Conservation (phyloP, 2,329 filamentous ascomycete genomes). For the Helminthosporium solani region DNA sequence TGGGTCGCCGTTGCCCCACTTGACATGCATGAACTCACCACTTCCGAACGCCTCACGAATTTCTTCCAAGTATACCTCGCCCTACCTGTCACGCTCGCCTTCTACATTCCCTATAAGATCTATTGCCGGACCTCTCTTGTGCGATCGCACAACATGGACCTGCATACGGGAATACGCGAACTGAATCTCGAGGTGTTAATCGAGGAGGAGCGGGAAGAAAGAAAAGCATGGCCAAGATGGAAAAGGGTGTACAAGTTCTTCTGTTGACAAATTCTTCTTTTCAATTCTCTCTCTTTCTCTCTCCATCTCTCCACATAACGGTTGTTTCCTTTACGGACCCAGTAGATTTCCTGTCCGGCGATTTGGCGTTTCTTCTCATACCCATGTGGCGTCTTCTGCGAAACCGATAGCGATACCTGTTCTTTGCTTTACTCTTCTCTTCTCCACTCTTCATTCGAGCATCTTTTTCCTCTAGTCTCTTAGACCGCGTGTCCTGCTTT, state of each 20-base stretch:
- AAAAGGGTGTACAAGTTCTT: slow-evolving; percentile 53
- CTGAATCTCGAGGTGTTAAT: slow-evolving; percentile 78
- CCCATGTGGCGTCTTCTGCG: background rate
- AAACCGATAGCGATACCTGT: too few species aligned
- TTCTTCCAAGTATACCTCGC: slow-evolving; percentile 77
- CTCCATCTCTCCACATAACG: too few species aligned
- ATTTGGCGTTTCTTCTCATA: slow-evolving; percentile 10
- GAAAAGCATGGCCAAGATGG: slow-evolving; percentile 53
- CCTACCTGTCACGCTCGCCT: slow-evolving; percentile 65
- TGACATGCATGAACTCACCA: slow-evolving; percentile 51
- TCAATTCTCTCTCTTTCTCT: background rate
- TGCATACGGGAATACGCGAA: slow-evolving; percentile 81
- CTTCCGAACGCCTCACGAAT: slow-evolving; percentile 54
- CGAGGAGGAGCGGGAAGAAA: slow-evolving; percentile 76
- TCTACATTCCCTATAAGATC: slow-evolving; percentile 75
- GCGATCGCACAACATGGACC: slow-evolving; percentile 72
- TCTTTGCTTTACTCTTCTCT: too few species aligned
- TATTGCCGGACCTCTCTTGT: slow-evolving; percentile 70
- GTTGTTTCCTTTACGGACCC: too few species aligned
- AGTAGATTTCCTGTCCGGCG: slow-evolving; percentile 15
- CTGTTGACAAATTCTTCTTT: slow-evolving; percentile 36
- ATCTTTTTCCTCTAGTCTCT: too few species aligned
- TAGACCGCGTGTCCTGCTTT: background rate
- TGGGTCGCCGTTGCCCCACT: slow-evolving; percentile 83
- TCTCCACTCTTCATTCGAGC: too few species aligned